These are phyloP conservation scores for Agastache rugosa DNA, from an alignment of 257 asterid genomes.

Conservation along the genomic window DNA sequence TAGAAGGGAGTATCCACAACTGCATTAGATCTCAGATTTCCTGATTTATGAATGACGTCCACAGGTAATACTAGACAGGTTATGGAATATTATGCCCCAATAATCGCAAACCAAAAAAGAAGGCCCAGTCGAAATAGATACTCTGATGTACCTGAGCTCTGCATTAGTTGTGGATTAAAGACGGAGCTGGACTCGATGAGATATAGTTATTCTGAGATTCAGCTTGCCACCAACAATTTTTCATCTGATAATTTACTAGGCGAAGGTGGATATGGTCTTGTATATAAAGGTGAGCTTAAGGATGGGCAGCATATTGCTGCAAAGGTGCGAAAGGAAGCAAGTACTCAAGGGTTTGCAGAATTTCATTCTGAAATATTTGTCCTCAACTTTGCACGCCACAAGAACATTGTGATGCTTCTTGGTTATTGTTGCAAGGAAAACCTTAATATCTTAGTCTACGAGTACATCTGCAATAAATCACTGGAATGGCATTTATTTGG, in stretches of 20 bases:
- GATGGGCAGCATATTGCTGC: conserved; percentile 84
- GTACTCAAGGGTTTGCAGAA: conserved; percentile 72
- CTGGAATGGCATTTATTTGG: conserved; percentile 88
- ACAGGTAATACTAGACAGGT: conserved; percentile 47
- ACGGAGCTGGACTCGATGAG: conserved; percentile 67
- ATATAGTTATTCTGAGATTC: conserved; percentile 72
- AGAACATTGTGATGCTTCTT: conserved; percentile 83
- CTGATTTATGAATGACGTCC: conserved; percentile 25
- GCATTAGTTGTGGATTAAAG: conserved; percentile 71
- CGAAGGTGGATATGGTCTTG: conserved; percentile 87
- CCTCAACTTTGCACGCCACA: conserved; percentile 79
- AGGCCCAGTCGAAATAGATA: conserved; percentile 42
- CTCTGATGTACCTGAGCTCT: conserved; percentile 68
- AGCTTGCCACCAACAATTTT: conserved; percentile 71
- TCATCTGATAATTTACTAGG: conserved; percentile 71
- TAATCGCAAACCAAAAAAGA: conserved; percentile 43
- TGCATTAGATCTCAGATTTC: neutral
- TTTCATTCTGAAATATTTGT: conserved; percentile 73
- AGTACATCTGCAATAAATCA: conserved; percentile 77
- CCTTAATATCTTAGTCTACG: conserved; percentile 73
- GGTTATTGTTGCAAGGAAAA: conserved; percentile 88
- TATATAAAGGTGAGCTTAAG: conserved; percentile 71
- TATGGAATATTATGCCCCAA: conserved; percentile 23
- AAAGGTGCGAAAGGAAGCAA: conserved; percentile 81
- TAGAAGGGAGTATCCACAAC: neutral